A percentile compares a stretch with the other conserved stretches of the same genome.
These are phyloP conservation scores for Gymnopilus junonius DNA, from an alignment of 768 basidiomycete species.

Conservation along the genomic window DNA sequence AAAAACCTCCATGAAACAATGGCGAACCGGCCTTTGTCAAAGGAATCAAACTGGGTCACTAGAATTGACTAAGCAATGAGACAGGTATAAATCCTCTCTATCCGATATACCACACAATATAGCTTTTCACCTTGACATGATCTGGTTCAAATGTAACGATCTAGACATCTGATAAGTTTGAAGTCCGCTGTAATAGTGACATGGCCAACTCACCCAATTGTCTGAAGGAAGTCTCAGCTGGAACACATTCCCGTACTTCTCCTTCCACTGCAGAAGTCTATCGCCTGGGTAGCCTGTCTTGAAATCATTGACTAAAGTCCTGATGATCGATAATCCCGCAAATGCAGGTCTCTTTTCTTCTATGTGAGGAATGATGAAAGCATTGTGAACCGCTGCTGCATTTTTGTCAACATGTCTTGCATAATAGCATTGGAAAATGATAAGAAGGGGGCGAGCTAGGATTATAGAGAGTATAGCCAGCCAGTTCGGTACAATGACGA, in stretches of 20 bases:
- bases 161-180: constrained; percentile 13
- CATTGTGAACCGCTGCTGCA: constrained; percentile 11
- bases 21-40: constrained; percentile 42
- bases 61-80: constrained; percentile 24
- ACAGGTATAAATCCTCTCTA: constrained; percentile 11
- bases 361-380: constrained; percentile 14
- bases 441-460: constrained; percentile 14
- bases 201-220: constrained; percentile 32
- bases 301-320: constrained; percentile 7
- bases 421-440: constrained; percentile 18
- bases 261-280: constrained; percentile 26
- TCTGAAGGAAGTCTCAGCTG: constrained; percentile 38
- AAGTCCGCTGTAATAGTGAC: not conserved
- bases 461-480: constrained; percentile 2
- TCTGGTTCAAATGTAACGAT: constrained; percentile 50
- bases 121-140: constrained; percentile 42
- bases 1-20: not conserved
- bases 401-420: constrained; percentile 10
- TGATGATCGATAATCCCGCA: constrained; percentile 15
- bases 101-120: not conserved
- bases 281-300: constrained; percentile 42
- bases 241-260: constrained; percentile 39
- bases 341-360: constrained; percentile 15
- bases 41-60: constrained; percentile 49
- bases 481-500: constrained; percentile 4